These are phyloP conservation scores for Insectozyma bohioensis DNA, from an alignment of 1,139 yeast genomes.

Conservation along the genomic window DNA sequence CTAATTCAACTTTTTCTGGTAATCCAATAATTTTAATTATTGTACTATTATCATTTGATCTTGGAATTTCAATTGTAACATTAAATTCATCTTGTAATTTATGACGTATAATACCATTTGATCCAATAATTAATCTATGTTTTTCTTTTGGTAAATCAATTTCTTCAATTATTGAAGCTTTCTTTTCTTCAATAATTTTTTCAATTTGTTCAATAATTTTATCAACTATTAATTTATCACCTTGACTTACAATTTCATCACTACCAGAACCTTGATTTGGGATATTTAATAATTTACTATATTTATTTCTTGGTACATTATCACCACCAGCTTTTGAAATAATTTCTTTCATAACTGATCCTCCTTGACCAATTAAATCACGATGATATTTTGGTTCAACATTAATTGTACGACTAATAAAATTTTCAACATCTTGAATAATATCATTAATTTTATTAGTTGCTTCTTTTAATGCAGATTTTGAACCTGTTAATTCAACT, in stretches of 20 bases:
- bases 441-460: conserved; percentile 59
- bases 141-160: conserved; percentile 69
- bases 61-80: conserved; percentile 70
- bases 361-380: conserved; percentile 78
- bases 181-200: conserved; percentile 62
- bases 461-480: conserved; percentile 77
- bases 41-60: conserved; percentile 49
- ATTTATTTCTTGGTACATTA: conserved; percentile 42
- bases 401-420: conserved; percentile 56
- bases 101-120: conserved; percentile 76
- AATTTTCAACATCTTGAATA: conserved; percentile 67
- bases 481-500: conserved; percentile 77
- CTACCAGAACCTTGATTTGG: conserved; percentile 74
- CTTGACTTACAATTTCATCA: conserved; percentile 63
- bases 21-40: conserved; percentile 53
- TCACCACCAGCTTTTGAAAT: conserved; percentile 81
- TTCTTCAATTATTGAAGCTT: conserved; percentile 58
- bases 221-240: conserved; percentile 73
- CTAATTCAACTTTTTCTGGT: conserved; percentile 60
- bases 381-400: conserved; percentile 82
- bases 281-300: conserved; percentile 63
- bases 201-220: conserved; percentile 66
- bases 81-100: conserved; percentile 68
- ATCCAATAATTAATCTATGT: conserved; percentile 79
- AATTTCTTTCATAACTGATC: conserved; percentile 72